phyloP scores from a whole-genome alignment of 345 rosid species.

The Noccaea bulbosa region DNA sequence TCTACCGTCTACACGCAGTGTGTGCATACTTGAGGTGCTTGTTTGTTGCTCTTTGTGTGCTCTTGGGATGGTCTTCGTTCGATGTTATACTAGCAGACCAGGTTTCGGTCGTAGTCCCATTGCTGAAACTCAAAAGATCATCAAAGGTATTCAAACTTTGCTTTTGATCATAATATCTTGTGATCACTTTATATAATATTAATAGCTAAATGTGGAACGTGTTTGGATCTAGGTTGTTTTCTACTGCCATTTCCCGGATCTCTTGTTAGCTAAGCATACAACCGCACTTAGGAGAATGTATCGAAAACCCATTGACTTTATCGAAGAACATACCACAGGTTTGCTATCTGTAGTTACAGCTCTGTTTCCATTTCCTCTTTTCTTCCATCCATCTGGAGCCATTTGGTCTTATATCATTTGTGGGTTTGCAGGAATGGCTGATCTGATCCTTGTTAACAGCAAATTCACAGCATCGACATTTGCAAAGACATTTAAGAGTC shows the following conservation, averaged over 20 bases:
- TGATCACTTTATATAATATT: neutral
- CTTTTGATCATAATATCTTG: constrained; percentile 5
- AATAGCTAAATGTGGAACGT: neutral
- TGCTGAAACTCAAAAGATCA: constrained; percentile 69
- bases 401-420: constrained; percentile 25
- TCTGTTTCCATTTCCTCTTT: constrained; percentile 10
- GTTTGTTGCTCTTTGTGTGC: constrained; percentile 74
- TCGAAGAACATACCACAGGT: constrained; percentile 91
- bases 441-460: constrained; percentile 86
- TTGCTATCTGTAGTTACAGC: constrained; percentile 1
- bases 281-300: constrained; percentile 76
- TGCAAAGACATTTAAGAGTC: constrained; percentile 79
- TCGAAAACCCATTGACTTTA: constrained; percentile 78
- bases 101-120: constrained; percentile 82
- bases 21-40: constrained; percentile 88
- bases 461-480: constrained; percentile 84
- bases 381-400: constrained; percentile 1
- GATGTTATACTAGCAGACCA: constrained; percentile 82
- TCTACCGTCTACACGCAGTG: constrained; percentile 81
- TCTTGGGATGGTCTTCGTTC: constrained; percentile 74
- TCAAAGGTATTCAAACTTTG: constrained; percentile 59
- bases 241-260: constrained; percentile 95
- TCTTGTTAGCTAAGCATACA: constrained; percentile 82
- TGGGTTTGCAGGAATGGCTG: constrained; percentile 74
- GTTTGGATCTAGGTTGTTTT: constrained; percentile 64